phyloP scores from a whole-genome alignment of 129 eudicot species.

The Centella asiatica region DNA sequence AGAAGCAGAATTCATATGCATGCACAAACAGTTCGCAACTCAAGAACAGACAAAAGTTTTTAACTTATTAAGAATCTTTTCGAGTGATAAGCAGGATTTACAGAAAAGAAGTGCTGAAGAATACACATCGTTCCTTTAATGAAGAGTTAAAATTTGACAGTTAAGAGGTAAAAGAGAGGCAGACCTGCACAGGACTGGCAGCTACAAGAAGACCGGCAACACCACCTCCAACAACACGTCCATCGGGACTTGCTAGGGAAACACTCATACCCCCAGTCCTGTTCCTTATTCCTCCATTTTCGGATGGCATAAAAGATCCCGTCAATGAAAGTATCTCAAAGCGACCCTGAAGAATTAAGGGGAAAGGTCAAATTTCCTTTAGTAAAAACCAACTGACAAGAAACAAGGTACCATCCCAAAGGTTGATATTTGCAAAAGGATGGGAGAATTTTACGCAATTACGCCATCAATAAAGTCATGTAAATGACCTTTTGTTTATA shows the following conservation, averaged over 20 bases:
- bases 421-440: background rate
- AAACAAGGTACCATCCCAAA: background rate
- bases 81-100: no score
- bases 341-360: constrained; percentile 48
- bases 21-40: background rate
- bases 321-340: constrained; percentile 81
- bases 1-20: background rate
- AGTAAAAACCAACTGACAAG: background rate
- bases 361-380: background rate
- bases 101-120: no score
- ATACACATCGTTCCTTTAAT: no score
- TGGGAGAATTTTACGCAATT: no score
- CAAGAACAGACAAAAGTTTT: no score
- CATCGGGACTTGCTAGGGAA: constrained; percentile 86
- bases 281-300: constrained; percentile 75
- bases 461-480: no score
- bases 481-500: no score
- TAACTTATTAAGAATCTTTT: no score
- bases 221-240: constrained; percentile 91
- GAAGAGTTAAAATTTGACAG: background rate
- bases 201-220: constrained; percentile 86
- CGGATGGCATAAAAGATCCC: constrained; percentile 84
- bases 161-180: background rate
- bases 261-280: constrained; percentile 86
- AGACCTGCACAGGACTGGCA: constrained; percentile 82